A percentile compares a stretch with the other conserved stretches of the same genome.
These are phyloP conservation scores for Graphium sp. DNA, from an alignment of 2,329 filamentous ascomycete genomes.

Conservation along the genomic window DNA sequence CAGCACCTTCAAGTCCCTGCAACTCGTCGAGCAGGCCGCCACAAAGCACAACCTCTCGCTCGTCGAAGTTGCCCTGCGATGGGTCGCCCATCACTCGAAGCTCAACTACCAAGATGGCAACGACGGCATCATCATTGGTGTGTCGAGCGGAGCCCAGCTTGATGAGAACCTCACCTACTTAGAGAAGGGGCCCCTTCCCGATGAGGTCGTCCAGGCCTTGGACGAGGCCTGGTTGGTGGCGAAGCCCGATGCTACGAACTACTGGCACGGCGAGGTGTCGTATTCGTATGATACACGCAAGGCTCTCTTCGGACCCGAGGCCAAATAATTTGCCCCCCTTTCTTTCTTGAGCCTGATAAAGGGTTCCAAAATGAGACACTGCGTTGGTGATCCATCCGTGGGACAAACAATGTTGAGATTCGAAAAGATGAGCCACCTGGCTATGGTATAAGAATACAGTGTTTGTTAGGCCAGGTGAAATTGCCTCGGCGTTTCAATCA, in stretches of 20 bases:
- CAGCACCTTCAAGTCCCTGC: conserved; percentile 42
- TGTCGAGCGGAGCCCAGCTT: conserved; percentile 39
- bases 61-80: conserved; percentile 59
- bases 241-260: conserved; percentile 36
- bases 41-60: conserved; percentile 51
- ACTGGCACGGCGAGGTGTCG: conserved; percentile 43
- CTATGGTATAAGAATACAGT: too few species aligned
- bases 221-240: conserved; percentile 64
- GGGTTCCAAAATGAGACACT: too few species aligned
- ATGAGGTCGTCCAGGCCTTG: conserved; percentile 57
- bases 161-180: conserved; percentile 38
- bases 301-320: conserved; percentile 33
- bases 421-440: too few species aligned
- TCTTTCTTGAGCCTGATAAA: too few species aligned
- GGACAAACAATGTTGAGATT: too few species aligned
- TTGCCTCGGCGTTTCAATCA: too few species aligned
- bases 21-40: conserved; percentile 49
- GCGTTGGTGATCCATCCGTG: too few species aligned
- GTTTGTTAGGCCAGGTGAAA: too few species aligned
- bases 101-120: conserved; percentile 33
- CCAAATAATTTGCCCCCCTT: conserved; percentile 17
- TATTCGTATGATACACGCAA: conserved; percentile 50
- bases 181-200: conserved; percentile 56
- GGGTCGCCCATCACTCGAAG: conserved; percentile 54
- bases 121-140: conserved; percentile 43